Evolutionary conservation across 805 yeast genomes (phyloP).

Genomic region (Yamadazyma sp.): DNA sequence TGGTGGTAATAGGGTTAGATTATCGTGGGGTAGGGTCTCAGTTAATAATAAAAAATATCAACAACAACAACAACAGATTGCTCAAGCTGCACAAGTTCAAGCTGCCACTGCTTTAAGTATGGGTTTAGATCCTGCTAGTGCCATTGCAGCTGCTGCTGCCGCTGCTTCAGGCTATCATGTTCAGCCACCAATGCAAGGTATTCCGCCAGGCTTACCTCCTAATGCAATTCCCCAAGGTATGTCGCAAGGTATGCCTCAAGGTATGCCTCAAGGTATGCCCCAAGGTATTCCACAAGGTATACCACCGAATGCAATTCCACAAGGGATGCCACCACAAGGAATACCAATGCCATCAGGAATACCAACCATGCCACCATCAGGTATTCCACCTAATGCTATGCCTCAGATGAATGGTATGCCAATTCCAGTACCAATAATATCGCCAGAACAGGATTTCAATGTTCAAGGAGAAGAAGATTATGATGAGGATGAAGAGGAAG

Average conservation of each 20-base stretch:
- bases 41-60: slow-evolving; percentile 30
- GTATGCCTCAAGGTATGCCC: slow-evolving; percentile 2
- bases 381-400: background rate
- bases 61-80: slow-evolving; percentile 28
- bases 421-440: too few species aligned
- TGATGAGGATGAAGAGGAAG: background rate
- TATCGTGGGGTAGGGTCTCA: slow-evolving; percentile 79
- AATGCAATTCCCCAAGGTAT: too few species aligned
- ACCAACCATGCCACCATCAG: slow-evolving; percentile 2
- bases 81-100: slow-evolving; percentile 35
- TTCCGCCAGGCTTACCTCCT: slow-evolving; percentile 7
- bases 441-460: background rate
- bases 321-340: background rate
- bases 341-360: background rate
- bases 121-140: slow-evolving; percentile 38
- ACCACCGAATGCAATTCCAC: background rate
- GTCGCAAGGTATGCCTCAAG: slow-evolving; percentile 7
- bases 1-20: slow-evolving; percentile 76
- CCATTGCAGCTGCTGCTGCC: slow-evolving; percentile 22
- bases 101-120: slow-evolving; percentile 37
- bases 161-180: slow-evolving; percentile 19
- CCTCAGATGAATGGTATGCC: background rate
- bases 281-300: slow-evolving; percentile 1
- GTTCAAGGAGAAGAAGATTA: slow-evolving; percentile 1
- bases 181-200: too few species aligned